phyloP scores from a whole-genome alignment of 495 filamentous ascomycete species.

The Astrothelium subdiscretum region DNA sequence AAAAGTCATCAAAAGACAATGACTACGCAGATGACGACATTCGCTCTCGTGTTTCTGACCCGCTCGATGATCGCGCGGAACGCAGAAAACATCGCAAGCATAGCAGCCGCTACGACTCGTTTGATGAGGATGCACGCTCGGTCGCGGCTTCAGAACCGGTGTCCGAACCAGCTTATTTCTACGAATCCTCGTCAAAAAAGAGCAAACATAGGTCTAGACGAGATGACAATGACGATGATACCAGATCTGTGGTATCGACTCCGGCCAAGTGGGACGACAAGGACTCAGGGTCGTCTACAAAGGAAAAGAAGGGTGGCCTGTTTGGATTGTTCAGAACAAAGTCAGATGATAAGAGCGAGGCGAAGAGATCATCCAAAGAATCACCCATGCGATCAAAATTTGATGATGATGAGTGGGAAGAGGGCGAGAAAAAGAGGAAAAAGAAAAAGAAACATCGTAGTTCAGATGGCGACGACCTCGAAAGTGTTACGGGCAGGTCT shows the following conservation, averaged over 20 bases:
- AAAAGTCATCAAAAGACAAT: not conserved
- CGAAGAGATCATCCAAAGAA: conserved; percentile 8
- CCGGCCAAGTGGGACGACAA: conserved; percentile 20
- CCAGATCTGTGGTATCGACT: conserved; percentile 20
- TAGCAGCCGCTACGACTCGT: conserved; percentile 6
- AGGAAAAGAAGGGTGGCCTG: conserved; percentile 28
- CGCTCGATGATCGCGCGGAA: not conserved
- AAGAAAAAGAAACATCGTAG: conserved; percentile 25
- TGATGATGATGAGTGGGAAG: conserved; percentile 11
- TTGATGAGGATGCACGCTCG: conserved; percentile 7
- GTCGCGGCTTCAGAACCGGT: conserved; percentile 19
- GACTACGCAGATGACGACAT: not conserved
- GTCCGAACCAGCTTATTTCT: conserved; percentile 18
- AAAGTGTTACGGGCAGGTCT: conserved; percentile 5
- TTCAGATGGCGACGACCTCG: conserved; percentile 17
- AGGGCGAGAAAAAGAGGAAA: conserved; percentile 20
- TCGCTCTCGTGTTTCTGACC: not conserved
- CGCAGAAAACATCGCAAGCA: not conserved
- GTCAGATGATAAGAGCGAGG: conserved; percentile 17
- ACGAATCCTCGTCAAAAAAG: conserved; percentile 13
- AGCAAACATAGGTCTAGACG: conserved; percentile 16
- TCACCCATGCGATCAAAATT: conserved; percentile 10
- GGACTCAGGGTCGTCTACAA: conserved; percentile 16
- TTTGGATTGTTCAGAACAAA: conserved; percentile 27
- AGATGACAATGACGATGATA: conserved; percentile 22